Conservation (phyloP, 352 stramenopile species). For the Peronospora farinosa region DNA sequence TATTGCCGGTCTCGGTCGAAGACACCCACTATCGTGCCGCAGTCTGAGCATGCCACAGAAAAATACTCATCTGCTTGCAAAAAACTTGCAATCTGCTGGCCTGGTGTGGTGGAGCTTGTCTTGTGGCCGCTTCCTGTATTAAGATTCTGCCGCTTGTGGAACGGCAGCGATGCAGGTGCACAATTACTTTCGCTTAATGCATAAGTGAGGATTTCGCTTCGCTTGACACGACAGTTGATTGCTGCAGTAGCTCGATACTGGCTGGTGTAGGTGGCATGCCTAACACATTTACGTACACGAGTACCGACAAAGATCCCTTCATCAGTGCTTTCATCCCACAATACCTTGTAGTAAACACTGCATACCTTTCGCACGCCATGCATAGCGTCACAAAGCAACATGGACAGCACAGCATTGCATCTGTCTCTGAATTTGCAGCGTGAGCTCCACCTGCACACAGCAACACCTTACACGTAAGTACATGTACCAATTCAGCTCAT, state of each 20-base stretch:
- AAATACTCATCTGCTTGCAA: conserved; percentile 59
- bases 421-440: conserved; percentile 20
- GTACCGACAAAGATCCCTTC: not conserved
- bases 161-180: conserved; percentile 21
- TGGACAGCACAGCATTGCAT: conserved; percentile 64
- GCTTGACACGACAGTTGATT: conserved; percentile 72
- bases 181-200: conserved; percentile 14
- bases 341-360: not conserved
- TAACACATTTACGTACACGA: conserved; percentile 6
- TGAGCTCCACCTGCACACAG: conserved; percentile 9
- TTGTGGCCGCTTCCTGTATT: conserved; percentile 6
- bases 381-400: conserved; percentile 80
- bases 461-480: conserved; percentile 1
- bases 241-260: conserved; percentile 58
- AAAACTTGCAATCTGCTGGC: conserved; percentile 22
- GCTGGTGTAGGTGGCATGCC: conserved; percentile 57
- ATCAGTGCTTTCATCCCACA: not conserved
- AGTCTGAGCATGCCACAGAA: conserved; percentile 65
- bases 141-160: conserved; percentile 37
- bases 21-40: conserved; percentile 62
- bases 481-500: not conserved
- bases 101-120: conserved; percentile 3
- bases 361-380: conserved; percentile 60
- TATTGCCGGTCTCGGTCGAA: conserved; percentile 55
- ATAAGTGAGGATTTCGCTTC: conserved; percentile 61